Evolutionary conservation across 192 early-diverging fungal genomes (phyloP).

Genomic region (Entomortierella beljakovae): DNA sequence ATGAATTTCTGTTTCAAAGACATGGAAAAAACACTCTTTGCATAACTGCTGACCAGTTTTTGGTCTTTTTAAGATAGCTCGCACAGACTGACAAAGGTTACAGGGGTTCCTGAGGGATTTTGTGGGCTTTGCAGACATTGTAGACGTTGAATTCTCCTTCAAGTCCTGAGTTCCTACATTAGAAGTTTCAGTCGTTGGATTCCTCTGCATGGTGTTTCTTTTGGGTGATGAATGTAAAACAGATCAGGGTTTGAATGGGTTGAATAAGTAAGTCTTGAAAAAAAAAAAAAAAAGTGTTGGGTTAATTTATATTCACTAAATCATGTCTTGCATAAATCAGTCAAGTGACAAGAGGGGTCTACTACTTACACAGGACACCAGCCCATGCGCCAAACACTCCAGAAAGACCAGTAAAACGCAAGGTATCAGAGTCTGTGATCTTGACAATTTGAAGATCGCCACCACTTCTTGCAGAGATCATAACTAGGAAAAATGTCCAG

Average conservation of each 20-base stretch:
- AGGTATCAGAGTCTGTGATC: slow-evolving; percentile 21
- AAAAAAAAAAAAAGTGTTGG: background rate
- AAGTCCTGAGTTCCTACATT: background rate
- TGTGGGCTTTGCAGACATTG: slow-evolving; percentile 7
- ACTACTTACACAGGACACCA: slow-evolving; percentile 36
- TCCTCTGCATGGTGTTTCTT: slow-evolving; percentile 4
- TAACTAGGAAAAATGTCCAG: slow-evolving; percentile 41
- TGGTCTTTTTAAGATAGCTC: slow-evolving; percentile 91
- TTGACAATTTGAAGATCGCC: slow-evolving; percentile 25
- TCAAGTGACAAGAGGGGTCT: too few relatives aligned
- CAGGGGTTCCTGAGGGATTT: slow-evolving; percentile 47
- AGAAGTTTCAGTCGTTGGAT: background rate
- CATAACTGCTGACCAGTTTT: slow-evolving; percentile 93
- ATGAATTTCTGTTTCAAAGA: slow-evolving; percentile 96
- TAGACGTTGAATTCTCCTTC: background rate
- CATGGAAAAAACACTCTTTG: slow-evolving; percentile 90
- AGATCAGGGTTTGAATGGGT: background rate
- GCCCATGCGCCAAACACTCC: slow-evolving; percentile 45
- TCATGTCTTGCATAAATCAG: too few relatives aligned
- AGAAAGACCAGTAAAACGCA: slow-evolving; percentile 32
- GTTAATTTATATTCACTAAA: background rate
- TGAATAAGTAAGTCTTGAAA: too few relatives aligned
- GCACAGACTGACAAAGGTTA: slow-evolving; percentile 67
- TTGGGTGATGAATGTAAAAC: background rate
- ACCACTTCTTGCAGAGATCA: slow-evolving; percentile 24